These are phyloP conservation scores for Backusella luteola DNA, from an alignment of 192 early-diverging fungal species.

Conservation along the genomic window DNA sequence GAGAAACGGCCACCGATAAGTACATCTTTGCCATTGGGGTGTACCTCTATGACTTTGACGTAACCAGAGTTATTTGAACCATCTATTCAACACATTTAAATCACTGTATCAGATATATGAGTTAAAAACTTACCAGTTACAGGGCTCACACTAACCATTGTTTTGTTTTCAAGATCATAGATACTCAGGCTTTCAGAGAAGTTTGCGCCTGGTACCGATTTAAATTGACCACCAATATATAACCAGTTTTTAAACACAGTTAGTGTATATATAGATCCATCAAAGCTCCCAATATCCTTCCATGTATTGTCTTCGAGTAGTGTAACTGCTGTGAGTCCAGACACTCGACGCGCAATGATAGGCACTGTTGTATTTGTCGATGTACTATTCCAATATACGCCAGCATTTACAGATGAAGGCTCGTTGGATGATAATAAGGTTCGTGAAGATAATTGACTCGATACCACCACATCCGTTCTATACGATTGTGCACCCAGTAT, in stretches of 20 bases:
- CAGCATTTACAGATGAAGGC: neutral
- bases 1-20: conserved; percentile 56
- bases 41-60: conserved; percentile 21
- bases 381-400: neutral
- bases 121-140: neutral
- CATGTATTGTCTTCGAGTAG: neutral
- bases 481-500: conserved; percentile 1
- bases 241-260: conserved; percentile 47
- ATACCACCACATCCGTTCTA: neutral
- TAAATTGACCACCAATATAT: conserved; percentile 54
- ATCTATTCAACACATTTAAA: neutral
- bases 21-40: conserved; percentile 31
- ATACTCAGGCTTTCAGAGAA: conserved; percentile 24
- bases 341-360: neutral
- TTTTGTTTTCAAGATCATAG: conserved; percentile 47
- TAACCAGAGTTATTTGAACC: neutral
- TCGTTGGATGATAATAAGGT: neutral
- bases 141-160: neutral
- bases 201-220: neutral
- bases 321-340: neutral
- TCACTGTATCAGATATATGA: too few relatives aligned
- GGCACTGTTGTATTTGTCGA: neutral
- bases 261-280: conserved; percentile 46
- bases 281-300: neutral
- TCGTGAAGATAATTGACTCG: neutral